Evolutionary conservation across 2,329 filamentous ascomycete genomes (phyloP).

Genomic region (Microsporum audouinii): DNA sequence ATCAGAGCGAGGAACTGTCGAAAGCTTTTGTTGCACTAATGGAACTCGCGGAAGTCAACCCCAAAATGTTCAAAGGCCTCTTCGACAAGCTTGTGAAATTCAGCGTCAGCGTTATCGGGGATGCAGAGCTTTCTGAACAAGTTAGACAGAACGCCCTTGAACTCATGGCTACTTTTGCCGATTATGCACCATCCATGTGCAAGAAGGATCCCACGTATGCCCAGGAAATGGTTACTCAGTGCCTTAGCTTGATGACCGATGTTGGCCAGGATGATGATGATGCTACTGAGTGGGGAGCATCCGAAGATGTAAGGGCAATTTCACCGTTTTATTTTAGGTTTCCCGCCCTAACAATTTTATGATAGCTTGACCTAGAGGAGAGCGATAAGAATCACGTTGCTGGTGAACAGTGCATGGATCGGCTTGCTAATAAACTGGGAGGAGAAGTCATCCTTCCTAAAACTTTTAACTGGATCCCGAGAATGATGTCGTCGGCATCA

Average conservation of each 20-base stretch:
- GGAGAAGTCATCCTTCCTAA: conserved; percentile 85
- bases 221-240: conserved; percentile 95
- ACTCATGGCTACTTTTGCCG: conserved; percentile 94
- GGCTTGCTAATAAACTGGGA: conserved; percentile 90
- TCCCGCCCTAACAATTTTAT: conserved; percentile 14
- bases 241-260: conserved; percentile 94
- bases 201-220: conserved; percentile 88
- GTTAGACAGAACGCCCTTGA: conserved; percentile 91
- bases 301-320: conserved; percentile 62
- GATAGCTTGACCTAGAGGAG: conserved; percentile 78
- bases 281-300: conserved; percentile 81
- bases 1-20: conserved; percentile 82
- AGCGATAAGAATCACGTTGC: conserved; percentile 96
- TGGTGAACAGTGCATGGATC: conserved; percentile 96
- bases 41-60: conserved; percentile 83
- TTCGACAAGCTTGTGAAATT: conserved; percentile 90
- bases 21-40: conserved; percentile 85
- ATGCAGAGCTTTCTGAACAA: conserved; percentile 85
- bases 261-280: conserved; percentile 90
- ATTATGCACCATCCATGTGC: conserved; percentile 88
- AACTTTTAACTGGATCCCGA: conserved; percentile 91
- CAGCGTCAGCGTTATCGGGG: conserved; percentile 83
- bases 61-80: conserved; percentile 94
- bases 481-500: conserved; percentile 90
- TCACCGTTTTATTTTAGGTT: neutral